Conservation (phyloP, 306 rosid species). For the Vigna angularis region DNA sequence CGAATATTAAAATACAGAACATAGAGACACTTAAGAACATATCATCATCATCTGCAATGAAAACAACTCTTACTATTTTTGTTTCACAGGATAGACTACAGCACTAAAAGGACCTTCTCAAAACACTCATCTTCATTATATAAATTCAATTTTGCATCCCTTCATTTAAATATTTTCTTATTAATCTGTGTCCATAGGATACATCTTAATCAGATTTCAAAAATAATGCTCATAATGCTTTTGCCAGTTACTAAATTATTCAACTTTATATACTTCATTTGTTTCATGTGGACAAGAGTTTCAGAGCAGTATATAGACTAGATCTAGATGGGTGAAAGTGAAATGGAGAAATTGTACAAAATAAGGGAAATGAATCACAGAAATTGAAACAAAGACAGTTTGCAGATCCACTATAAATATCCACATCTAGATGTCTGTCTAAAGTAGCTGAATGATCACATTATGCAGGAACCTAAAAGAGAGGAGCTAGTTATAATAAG, state of each 20-base stretch:
- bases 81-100: not conserved
- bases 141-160: not conserved
- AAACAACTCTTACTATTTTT: constrained; percentile 5
- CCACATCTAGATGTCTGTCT: constrained; percentile 47
- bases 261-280: not conserved
- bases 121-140: not conserved
- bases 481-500: not conserved
- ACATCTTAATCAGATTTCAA: not conserved
- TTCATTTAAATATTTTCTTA: not conserved
- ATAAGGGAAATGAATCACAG: not conserved
- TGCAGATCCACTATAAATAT: not conserved
- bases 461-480: constrained; percentile 61
- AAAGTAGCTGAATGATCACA: constrained; percentile 75
- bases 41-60: not conserved
- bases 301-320: not conserved
- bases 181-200: not conserved
- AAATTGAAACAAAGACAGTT: not conserved
- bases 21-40: not conserved
- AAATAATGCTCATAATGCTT: not conserved
- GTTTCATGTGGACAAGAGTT: not conserved
- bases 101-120: not conserved
- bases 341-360: not conserved
- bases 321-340: not conserved
- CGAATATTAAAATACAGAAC: constrained; percentile 5
- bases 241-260: not conserved